phyloP scores from a whole-genome alignment of 164 flowering plant genomes.

The Sedum album region DNA sequence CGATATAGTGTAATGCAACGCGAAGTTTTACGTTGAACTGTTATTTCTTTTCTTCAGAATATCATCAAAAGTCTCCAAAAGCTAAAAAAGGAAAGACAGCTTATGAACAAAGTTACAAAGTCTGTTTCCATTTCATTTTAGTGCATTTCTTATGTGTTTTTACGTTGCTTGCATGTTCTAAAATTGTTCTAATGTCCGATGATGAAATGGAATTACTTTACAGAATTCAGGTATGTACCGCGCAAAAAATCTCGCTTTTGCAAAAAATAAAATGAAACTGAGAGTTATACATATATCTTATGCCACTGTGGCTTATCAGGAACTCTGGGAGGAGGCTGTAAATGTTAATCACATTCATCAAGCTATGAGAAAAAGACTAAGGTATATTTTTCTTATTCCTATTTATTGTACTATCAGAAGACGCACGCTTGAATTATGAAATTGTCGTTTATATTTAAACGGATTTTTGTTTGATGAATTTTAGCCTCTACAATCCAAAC shows the following conservation, averaged over 20 bases:
- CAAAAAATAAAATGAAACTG: too few species aligned
- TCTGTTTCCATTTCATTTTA: neutral
- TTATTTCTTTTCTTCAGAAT: neutral
- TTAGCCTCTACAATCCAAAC: constrained; percentile 1
- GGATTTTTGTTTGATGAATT: too few species aligned
- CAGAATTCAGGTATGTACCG: neutral
- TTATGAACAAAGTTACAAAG: neutral
- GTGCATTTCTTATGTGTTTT: too few species aligned
- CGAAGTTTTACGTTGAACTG: too few species aligned
- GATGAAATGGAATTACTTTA: too few species aligned
- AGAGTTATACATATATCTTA: neutral
- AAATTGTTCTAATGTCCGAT: too few species aligned
- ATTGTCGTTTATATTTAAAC: too few species aligned
- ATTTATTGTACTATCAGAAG: too few species aligned
- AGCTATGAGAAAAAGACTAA: neutral
- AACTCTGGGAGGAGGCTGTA: neutral
- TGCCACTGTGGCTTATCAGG: neutral
- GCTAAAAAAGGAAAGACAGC: neutral
- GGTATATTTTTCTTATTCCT: neutral
- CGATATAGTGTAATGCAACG: too few species aligned
- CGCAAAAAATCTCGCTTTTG: too few species aligned
- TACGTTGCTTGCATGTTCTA: too few species aligned
- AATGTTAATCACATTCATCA: neutral
- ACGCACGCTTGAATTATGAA: too few species aligned
- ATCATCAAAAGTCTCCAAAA: neutral